phyloP scores from a whole-genome alignment of 306 rosid species.

The Pterocarpus macrocarpus region DNA sequence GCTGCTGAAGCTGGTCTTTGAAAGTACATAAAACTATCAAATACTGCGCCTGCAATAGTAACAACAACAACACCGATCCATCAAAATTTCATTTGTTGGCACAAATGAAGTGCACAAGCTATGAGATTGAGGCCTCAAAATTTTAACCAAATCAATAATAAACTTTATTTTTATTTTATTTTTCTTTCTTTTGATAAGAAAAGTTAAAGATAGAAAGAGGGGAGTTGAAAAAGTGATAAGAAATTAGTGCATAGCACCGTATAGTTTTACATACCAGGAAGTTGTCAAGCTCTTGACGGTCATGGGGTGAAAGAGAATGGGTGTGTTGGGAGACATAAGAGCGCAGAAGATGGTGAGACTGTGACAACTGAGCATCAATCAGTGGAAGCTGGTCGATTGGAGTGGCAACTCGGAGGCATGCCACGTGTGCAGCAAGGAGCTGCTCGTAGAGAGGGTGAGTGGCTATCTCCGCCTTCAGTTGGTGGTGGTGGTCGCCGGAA shows the following conservation, averaged over 20 bases:
- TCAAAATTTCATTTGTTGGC: not conserved
- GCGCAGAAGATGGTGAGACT: constrained; percentile 80
- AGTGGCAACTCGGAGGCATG: constrained; percentile 93
- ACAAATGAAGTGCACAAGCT: not conserved
- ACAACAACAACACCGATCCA: not conserved
- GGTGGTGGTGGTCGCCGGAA: constrained; percentile 59
- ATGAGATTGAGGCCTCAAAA: too few species aligned
- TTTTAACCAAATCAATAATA: too few species aligned
- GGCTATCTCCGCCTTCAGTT: constrained; percentile 87
- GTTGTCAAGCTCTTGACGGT: constrained; percentile 93
- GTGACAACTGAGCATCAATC: constrained; percentile 93
- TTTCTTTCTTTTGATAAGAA: too few species aligned
- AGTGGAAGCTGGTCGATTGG: constrained; percentile 94
- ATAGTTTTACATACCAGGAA: constrained; percentile 63
- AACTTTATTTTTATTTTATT: too few species aligned
- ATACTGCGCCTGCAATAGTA: constrained; percentile 76
- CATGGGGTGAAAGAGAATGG: constrained; percentile 75
- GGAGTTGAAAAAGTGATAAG: too few species aligned
- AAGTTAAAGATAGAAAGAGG: too few species aligned
- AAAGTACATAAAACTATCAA: constrained; percentile 80
- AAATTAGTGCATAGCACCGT: too few species aligned
- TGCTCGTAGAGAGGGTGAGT: constrained; percentile 89
- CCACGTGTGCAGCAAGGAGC: constrained; percentile 83
- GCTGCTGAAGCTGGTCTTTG: constrained; percentile 98
- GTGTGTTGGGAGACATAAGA: constrained; percentile 73